Evolutionary conservation across 257 asterid species (phyloP).

Genomic region (Verbascum thapsus): DNA sequence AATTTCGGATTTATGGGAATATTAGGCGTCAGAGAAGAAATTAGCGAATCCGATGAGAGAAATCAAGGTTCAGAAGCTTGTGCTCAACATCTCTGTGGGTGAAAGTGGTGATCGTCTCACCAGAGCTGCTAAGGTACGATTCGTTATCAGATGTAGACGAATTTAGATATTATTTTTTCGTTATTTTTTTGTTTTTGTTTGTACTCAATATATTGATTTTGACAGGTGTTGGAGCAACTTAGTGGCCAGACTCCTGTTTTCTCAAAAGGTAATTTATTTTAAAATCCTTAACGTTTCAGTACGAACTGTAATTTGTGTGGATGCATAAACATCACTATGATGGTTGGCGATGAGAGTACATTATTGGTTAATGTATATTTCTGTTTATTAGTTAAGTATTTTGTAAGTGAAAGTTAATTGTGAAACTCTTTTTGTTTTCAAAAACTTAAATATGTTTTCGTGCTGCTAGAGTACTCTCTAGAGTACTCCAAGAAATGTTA

Average conservation of each 20-base stretch:
- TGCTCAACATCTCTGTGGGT: conserved; percentile 27
- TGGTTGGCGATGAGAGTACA: neutral
- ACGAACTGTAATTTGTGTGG: neutral
- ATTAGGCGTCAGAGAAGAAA: conserved; percentile 28
- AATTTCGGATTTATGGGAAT: too few relatives aligned
- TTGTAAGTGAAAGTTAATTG: too few relatives aligned
- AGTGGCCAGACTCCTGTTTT: conserved; percentile 25
- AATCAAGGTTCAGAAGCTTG: conserved; percentile 29
- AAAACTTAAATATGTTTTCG: too few relatives aligned
- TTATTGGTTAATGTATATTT: neutral
- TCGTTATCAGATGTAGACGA: neutral
- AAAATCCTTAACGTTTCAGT: too few relatives aligned
- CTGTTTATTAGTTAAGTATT: neutral
- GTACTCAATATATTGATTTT: neutral
- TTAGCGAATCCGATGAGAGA: conserved; percentile 24
- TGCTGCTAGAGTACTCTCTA: too few relatives aligned
- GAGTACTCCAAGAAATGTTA: neutral
- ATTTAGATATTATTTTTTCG: neutral
- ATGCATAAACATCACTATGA: too few relatives aligned
- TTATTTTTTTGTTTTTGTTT: too few relatives aligned
- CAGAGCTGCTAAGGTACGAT: conserved; percentile 23
- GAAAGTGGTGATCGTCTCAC: conserved; percentile 30
- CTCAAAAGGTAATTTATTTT: conserved; percentile 16
- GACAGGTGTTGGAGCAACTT: conserved; percentile 25
- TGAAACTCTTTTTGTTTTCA: neutral